Percentiles rank a stretch among this genome's conserved stretches.
These are phyloP conservation scores for Ceratocystis harringtonii DNA, from an alignment of 2,329 filamentous ascomycete genomes.

Conservation along the genomic window DNA sequence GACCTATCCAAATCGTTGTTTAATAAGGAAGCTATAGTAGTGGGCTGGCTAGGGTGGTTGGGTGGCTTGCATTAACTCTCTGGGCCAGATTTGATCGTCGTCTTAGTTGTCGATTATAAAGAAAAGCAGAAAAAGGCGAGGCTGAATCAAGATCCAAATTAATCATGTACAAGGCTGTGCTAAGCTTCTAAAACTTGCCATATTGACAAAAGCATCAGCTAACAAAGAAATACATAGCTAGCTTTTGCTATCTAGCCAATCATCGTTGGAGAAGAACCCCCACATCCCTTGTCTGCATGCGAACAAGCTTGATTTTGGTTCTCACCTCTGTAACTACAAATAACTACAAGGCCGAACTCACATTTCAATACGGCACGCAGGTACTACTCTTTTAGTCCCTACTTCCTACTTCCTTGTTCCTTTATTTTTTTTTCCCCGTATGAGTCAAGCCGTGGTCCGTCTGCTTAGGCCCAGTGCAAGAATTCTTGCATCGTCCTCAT, in stretches of 20 bases:
- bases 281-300: background rate
- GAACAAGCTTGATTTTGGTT: background rate
- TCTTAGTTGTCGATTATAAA: background rate
- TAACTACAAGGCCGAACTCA: no score
- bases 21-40: background rate
- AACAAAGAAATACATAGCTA: background rate
- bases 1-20: background rate
- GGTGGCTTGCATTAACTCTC: background rate
- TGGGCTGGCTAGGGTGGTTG: background rate
- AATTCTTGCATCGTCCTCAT: conserved; percentile 8
- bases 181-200: background rate
- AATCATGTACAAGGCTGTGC: background rate
- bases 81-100: background rate
- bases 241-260: background rate
- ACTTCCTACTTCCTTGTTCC: background rate
- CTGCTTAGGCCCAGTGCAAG: conserved; percentile 8
- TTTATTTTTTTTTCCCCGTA: background rate
- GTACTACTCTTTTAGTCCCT: background rate
- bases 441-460: conserved; percentile 5
- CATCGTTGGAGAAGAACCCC: background rate
- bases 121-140: background rate
- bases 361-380: background rate
- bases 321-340: no score
- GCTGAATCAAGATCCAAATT: background rate
- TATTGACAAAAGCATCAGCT: background rate